Conservation (phyloP, 1,284 basidiomycete genomes). For the Rugosomyces carneus region DNA sequence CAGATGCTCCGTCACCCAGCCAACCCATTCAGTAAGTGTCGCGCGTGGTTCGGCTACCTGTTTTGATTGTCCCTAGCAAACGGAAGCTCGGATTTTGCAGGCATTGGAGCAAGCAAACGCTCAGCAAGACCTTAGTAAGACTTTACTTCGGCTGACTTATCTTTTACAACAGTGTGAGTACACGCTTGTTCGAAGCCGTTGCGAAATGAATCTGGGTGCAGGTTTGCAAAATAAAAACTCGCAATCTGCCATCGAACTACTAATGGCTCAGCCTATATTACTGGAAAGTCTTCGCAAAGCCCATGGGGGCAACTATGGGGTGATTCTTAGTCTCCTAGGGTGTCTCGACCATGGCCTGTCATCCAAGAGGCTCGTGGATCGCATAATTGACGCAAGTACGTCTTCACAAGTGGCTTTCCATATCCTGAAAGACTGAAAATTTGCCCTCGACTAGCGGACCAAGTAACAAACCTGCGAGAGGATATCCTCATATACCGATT, state of each 20-base stretch:
- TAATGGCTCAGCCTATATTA: slow-evolving; percentile 74
- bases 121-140: slow-evolving; percentile 81
- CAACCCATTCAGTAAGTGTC: slow-evolving; percentile 12
- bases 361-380: slow-evolving; percentile 83
- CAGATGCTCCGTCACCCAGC: background rate
- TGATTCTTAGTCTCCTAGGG: slow-evolving; percentile 85
- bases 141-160: slow-evolving; percentile 79
- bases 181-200: background rate
- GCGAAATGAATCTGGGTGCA: slow-evolving; percentile 19
- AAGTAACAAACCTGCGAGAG: slow-evolving; percentile 87
- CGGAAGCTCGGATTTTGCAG: slow-evolving; percentile 51
- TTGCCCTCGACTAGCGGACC: slow-evolving; percentile 45
- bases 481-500: slow-evolving; percentile 81
- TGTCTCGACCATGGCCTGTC: slow-evolving; percentile 80
- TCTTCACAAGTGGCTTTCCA: slow-evolving; percentile 13
- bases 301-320: slow-evolving; percentile 84
- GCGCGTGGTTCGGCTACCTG: background rate
- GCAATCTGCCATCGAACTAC: slow-evolving; percentile 76
- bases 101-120: slow-evolving; percentile 73
- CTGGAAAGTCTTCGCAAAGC: slow-evolving; percentile 85
- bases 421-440: background rate
- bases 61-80: slow-evolving; percentile 25
- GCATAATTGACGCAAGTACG: slow-evolving; percentile 84
- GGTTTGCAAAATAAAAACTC: slow-evolving; percentile 56
- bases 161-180: slow-evolving; percentile 73